Evolutionary conservation across 148 eudicot genomes (phyloP), one percentile per base, ranked within the genome.

Genomic region (Vaccinium myrtillus): DNA sequence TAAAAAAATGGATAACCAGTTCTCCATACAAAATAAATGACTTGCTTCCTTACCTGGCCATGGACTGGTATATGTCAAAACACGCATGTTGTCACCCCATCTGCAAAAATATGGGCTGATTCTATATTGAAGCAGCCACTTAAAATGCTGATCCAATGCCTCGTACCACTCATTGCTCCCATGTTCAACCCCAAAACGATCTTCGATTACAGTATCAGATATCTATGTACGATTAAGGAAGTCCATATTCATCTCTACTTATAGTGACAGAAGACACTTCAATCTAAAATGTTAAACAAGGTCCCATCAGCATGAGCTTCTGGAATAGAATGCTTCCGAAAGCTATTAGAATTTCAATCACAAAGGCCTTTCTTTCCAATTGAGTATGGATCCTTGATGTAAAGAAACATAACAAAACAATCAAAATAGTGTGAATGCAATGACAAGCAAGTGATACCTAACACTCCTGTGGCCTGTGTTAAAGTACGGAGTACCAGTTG

Each of bases 11-110:
- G 9, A 14, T 18, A 65, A 69, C 36, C 69, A 81, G 30, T 18
- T 51, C 9, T 18, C 51, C 18, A 50, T 1, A 50, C 48, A 21
- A 23, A 23, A 82, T 50, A 49, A 51, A 18, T 30, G 56, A 25
- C 43, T 81, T 51, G 61, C 27, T 43, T 2, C 82, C 25, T 73
- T 90, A 97, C 99, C 99, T 87, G 99, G 98, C 98, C 98, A 97
- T 53, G 99, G 99, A 87, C 91, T 90, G 67, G 99, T 93, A 87
- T 97, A 97, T 67, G 98, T 91, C 92, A 97, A 90, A 79, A 97
- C 99, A 85, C 96, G 98, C 99, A 97, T 97, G 89, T 91, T 79
- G 82, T 97, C 94, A 85, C 98, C 96, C 99, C 99, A 97, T 92
- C 94, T 92, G 88, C 99, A 97, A 86, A 97, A 97, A 85, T 94